Evolutionary conservation across 768 basidiomycete species (phyloP), one percentile per base, ranked within the genome.

Genomic region (Coprinopsis strossmayeri): DNA sequence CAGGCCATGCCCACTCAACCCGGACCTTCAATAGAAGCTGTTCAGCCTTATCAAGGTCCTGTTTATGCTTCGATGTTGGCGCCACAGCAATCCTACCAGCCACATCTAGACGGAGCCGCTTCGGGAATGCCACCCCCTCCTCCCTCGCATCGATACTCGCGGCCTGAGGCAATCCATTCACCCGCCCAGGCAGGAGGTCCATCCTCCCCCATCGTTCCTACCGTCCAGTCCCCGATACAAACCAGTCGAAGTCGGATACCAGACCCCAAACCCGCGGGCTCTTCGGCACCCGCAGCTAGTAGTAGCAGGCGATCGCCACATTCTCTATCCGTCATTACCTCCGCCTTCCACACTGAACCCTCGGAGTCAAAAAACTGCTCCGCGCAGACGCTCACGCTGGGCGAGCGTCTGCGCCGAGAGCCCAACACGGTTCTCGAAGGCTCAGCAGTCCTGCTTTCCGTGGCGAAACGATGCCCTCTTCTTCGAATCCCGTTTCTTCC

Each of bases 301-400:
- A 50, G 59, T 60, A 58, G 55, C 49, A 32, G 27, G 30, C 43
- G 43, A 30, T 23, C 21, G 24, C 24, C 40, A 11, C 40, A 38
- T 60, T 50, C 51, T 30, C 60, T 52, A 53, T 23, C 50, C 52
- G 38, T 55, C 54, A 28, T 50, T 52, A 39, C 40, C 49, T 45
- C 43, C 4, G 10, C 27, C 43, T 28, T 7, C 43, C 48, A 43
- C 34, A 51, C 47, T 53, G 49, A 47, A 15, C 37, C 43, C 37
- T 50, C 52, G 43, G 58, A 64, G 74, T 63, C 81, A 85, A 85
- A 87, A 85, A 85, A 87, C 74, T 82, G 49, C 74, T 69, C 59
- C 78, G 83, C 84, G 84, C 84, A 84, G 84, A 82, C 77, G 83
- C 74, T 73, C 73, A 76, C 58, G 59, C 82, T 77, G 83, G 82